phyloP scores from a whole-genome alignment of 176 grass and related monocot species.

The Oryza australiensis region DNA sequence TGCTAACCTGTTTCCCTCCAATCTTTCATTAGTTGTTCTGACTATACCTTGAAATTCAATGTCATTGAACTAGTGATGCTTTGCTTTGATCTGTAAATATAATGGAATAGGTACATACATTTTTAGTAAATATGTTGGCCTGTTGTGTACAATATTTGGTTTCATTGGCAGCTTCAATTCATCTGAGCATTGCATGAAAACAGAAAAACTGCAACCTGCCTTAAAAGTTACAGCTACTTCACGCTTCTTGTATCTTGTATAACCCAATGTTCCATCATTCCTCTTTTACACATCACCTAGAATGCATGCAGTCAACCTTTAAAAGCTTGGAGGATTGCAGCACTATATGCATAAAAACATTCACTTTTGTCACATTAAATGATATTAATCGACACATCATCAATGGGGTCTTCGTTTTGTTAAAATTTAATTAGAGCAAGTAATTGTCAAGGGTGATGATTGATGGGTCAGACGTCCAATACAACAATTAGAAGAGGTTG shows the following conservation, averaged over 20 bases:
- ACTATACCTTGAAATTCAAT: neutral
- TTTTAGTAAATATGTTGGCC: neutral
- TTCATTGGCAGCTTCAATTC: neutral
- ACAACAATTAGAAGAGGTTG: neutral
- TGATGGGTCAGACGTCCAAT: neutral
- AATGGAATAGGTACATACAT: neutral
- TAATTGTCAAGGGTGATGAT: neutral
- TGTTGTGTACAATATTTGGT: neutral
- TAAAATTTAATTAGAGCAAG: neutral
- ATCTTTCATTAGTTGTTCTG: neutral
- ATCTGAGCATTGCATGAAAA: constrained; percentile 15
- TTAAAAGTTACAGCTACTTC: neutral
- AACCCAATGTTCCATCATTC: neutral
- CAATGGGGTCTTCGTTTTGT: neutral
- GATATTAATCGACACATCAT: neutral
- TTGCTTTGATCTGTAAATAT: constrained; percentile 1
- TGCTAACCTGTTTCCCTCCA: neutral
- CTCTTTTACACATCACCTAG: neutral
- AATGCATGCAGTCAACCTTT: neutral
- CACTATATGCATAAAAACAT: neutral
- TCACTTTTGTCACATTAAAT: neutral
- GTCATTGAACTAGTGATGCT: neutral
- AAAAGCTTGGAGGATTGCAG: neutral
- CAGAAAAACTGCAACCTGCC: neutral
- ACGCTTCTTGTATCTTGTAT: neutral